Evolutionary conservation across 139 green algal genomes (phyloP).

Genomic region (Chlorella sp.): DNA sequence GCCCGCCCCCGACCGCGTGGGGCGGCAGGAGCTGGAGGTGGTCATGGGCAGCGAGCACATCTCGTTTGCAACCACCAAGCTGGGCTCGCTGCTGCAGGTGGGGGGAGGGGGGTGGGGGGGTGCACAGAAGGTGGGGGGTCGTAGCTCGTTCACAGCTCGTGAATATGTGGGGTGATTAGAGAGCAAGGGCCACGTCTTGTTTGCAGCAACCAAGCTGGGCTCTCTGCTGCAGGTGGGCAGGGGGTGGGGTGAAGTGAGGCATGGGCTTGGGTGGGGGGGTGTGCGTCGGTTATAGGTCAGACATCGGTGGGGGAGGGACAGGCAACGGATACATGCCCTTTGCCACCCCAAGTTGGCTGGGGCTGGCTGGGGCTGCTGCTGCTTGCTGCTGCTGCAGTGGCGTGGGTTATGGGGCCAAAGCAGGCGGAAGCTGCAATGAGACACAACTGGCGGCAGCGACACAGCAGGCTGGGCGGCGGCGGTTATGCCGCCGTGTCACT

Average conservation of each 20-base stretch:
- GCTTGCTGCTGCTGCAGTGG: no score
- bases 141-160: neutral
- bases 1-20: conserved; percentile 90
- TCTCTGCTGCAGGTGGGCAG: conserved; percentile 83
- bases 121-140: neutral
- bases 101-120: neutral
- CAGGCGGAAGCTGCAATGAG: no score
- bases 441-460: no score
- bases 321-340: no score
- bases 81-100: conserved; percentile 91
- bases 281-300: no score
- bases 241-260: no score
- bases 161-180: conserved; percentile 42
- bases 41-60: conserved; percentile 94
- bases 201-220: conserved; percentile 95
- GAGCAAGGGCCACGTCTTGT: conserved; percentile 93
- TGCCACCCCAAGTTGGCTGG: no score
- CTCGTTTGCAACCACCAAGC: conserved; percentile 96
- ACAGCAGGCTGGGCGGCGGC: no score
- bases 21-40: conserved; percentile 96
- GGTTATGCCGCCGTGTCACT: no score
- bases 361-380: no score
- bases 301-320: neutral
- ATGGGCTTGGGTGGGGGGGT: no score
- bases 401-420: no score